phyloP scores from a whole-genome alignment of 495 filamentous ascomycete genomes.

The Chaetomium fimeti region DNA sequence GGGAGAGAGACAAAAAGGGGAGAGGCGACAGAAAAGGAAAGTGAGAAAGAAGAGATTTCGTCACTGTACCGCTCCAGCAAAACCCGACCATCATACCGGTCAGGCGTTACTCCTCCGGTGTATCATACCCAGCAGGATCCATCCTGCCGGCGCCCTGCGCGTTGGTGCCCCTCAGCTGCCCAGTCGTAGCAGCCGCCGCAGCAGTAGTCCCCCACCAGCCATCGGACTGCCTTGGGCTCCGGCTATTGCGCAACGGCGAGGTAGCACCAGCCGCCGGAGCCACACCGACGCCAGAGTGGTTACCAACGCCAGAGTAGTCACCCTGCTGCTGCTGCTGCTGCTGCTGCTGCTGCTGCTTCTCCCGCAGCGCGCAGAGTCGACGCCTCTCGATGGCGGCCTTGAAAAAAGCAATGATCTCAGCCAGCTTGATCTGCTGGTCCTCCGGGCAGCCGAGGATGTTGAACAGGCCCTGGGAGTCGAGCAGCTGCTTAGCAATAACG shows the following conservation, averaged over 20 bases:
- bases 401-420: conserved; percentile 42
- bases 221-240: conserved; percentile 7
- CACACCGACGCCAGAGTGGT: background rate
- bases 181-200: background rate
- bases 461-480: conserved; percentile 42
- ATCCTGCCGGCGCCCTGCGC: background rate
- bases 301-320: background rate
- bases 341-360: conserved; percentile 1
- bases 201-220: conserved; percentile 7
- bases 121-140: conserved; percentile 17
- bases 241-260: conserved; percentile 6
- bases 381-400: conserved; percentile 38
- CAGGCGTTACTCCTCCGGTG: background rate
- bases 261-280: background rate
- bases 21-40: background rate
- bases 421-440: conserved; percentile 37
- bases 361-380: background rate
- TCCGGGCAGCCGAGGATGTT: conserved; percentile 38
- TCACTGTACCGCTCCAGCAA: background rate
- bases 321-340: conserved; percentile 8
- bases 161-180: conserved; percentile 8
- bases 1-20: background rate
- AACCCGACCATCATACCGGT: background rate
- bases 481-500: conserved; percentile 48
- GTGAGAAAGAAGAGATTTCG: background rate